Percentiles rank a stretch among this genome's conserved stretches.
phyloP scores from a whole-genome alignment of 768 basidiomycete genomes.

The Lactarius trivialis region DNA sequence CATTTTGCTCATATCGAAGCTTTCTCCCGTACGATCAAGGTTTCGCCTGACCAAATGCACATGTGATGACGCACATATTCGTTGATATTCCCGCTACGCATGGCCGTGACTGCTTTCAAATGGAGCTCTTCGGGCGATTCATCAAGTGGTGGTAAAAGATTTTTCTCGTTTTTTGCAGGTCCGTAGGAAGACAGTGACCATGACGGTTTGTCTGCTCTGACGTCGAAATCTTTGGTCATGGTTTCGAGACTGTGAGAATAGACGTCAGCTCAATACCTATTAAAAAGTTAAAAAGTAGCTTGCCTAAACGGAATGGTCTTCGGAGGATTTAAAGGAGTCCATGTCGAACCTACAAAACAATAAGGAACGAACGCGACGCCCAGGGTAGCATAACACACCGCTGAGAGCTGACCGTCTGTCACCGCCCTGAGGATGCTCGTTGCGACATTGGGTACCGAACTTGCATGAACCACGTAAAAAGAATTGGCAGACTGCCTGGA shows the following conservation, averaged over 20 bases:
- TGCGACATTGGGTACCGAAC: slow-evolving; percentile 54
- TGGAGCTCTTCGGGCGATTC: slow-evolving; percentile 72
- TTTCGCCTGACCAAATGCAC: not conserved
- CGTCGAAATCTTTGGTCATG: slow-evolving; percentile 49
- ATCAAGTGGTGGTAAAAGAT: slow-evolving; percentile 56
- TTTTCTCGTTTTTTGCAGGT: slow-evolving; percentile 64
- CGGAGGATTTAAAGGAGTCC: slow-evolving; percentile 6
- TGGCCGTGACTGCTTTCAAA: slow-evolving; percentile 49
- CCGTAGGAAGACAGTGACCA: slow-evolving; percentile 81
- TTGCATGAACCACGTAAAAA: slow-evolving; percentile 55
- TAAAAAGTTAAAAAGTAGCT: not conserved
- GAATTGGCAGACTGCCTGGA: slow-evolving; percentile 50
- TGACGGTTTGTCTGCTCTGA: slow-evolving; percentile 50
- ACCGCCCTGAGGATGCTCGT: slow-evolving; percentile 46
- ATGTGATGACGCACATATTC: slow-evolving; percentile 54
- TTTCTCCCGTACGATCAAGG: slow-evolving; percentile 21
- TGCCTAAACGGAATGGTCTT: slow-evolving; percentile 21
- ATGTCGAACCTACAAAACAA: slow-evolving; percentile 16
- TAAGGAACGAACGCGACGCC: slow-evolving; percentile 19
- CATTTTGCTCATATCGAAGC: slow-evolving; percentile 50
- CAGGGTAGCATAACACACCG: slow-evolving; percentile 34
- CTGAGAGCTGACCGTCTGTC: slow-evolving; percentile 35
- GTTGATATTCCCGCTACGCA: slow-evolving; percentile 44
- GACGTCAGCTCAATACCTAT: not conserved
- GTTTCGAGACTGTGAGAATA: slow-evolving; percentile 44